Percentiles rank a stretch among this genome's conserved stretches.
Evolutionary conservation across 192 early-diverging fungal species (phyloP).

Genomic region (Rhizophagus sp.): DNA sequence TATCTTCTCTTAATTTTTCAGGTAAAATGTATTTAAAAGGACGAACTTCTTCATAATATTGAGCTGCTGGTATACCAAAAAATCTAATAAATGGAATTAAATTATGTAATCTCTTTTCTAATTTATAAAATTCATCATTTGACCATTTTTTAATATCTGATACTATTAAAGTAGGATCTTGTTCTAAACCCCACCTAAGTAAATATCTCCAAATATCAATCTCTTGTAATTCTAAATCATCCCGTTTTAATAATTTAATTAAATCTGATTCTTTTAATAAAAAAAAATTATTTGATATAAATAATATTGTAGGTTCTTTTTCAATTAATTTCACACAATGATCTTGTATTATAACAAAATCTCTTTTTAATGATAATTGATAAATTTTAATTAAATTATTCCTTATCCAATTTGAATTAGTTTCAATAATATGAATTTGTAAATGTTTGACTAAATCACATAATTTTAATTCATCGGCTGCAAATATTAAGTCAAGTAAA

Average conservation of each 20-base stretch:
- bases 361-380: neutral
- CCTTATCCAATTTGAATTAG: neutral
- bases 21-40: neutral
- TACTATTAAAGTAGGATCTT: neutral
- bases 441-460: neutral
- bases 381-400: neutral
- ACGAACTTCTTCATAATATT: conserved; percentile 4
- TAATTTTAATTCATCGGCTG: conserved; percentile 7
- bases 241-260: neutral
- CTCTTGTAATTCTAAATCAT: neutral
- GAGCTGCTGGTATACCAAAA: neutral
- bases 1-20: conserved; percentile 3
- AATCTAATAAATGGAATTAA: conserved; percentile 1
- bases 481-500: neutral
- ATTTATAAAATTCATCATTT: neutral
- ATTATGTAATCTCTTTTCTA: neutral
- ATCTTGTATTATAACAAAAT: neutral
- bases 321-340: neutral
- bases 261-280: neutral
- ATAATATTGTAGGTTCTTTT: neutral
- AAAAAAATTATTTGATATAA: neutral
- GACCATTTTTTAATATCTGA: neutral
- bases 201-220: conserved; percentile 11
- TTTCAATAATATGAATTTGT: neutral
- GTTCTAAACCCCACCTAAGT: neutral